Percentiles rank a stretch among this genome's conserved stretches.
phyloP scores from a whole-genome alignment of 2,329 filamentous ascomycete species.

The Aspergillus glaucus region DNA sequence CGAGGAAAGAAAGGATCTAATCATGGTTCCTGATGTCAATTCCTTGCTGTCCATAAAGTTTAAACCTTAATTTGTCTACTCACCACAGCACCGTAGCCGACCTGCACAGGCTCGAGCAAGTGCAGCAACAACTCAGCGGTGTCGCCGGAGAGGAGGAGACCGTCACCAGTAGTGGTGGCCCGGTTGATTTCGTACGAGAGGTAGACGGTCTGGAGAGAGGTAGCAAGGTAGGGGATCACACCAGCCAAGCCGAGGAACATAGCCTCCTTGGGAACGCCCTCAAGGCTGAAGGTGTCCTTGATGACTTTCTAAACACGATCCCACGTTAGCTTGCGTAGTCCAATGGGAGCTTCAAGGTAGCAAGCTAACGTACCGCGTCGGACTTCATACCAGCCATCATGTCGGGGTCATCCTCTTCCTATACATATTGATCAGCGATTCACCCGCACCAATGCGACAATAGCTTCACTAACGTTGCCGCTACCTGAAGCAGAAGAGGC shows the following conservation, averaged over 20 bases:
- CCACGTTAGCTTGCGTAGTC: constrained; percentile 2
- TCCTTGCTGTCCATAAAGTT: background rate
- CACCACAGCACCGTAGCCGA: constrained; percentile 83
- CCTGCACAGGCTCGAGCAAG: constrained; percentile 76
- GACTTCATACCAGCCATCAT: constrained; percentile 48
- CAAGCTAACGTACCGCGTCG: constrained; percentile 50
- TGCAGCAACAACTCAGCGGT: constrained; percentile 66
- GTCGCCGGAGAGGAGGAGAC: constrained; percentile 61
- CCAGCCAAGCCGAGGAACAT: constrained; percentile 67
- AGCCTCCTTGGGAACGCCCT: constrained; percentile 60
- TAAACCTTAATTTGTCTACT: constrained; percentile 27
- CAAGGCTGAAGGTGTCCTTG: constrained; percentile 62
- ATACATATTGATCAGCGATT: constrained; percentile 45
- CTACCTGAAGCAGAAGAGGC: constrained; percentile 22
- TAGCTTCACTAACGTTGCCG: constrained; percentile 42
- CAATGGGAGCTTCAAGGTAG: constrained; percentile 4
- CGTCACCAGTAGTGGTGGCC: constrained; percentile 53
- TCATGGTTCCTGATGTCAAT: constrained; percentile 3
- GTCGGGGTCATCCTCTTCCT: constrained; percentile 39
- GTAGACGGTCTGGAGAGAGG: constrained; percentile 74
- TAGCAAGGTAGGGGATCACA: constrained; percentile 77
- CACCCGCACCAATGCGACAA: constrained; percentile 25
- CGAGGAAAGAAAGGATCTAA: constrained; percentile 85
- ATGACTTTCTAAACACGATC: constrained; percentile 49
- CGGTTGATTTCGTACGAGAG: constrained; percentile 78